Base-by-base conservation (phyloP, 1,139 yeast genomes). In the Candida mesenterica region DNA sequence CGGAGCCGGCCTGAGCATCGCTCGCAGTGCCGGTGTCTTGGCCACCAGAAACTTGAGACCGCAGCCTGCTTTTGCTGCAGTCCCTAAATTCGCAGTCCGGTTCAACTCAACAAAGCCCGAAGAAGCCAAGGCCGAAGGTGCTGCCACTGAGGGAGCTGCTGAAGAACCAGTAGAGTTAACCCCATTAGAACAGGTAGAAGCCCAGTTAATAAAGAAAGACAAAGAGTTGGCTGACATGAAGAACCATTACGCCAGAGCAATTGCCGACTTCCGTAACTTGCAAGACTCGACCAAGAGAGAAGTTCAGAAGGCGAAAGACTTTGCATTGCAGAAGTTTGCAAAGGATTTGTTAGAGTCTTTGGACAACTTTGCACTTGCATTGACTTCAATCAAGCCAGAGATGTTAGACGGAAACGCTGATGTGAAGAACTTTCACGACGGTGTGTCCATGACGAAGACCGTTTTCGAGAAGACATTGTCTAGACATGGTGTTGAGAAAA, bases 221-320 rank as follows among this genome's bases (percentile, higher is more conserved):
- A 86, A 85, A 59, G 96, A 88, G 45, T 72, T 75, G 44, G 92
- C 89, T 19, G 86, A 82, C 50, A 68, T 85, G 69, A 88, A 87
- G 64, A 94, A 88, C 62, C 81, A 82, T 51, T 82, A 85, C 55
- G 74, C 88, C 42, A 79, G 95, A 52, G 78, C 95, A 20, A 75
- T 88, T 38, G 96, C 97, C 16, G 97, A 90, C 60, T 90, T 88
- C 81, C 82, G 96, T 55, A 88, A 86, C 66, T 72, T 90, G 51
- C 97, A 90, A 69, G 94, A 86, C 54, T 81, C 92, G 32, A 88
- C 97, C 45, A 84, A 84, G 65, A 77, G 86, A 48, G 97, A 90
- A 59, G 71, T 87, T 34, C 82, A 84, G 61, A 86, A 86, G 65
- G 90, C 96, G 32, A 83, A 75, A 59, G 96, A 87, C 58, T 90